These are phyloP conservation scores for Scheffersomyces lignicola DNA, from an alignment of 1,139 yeast species.

Conservation along the genomic window DNA sequence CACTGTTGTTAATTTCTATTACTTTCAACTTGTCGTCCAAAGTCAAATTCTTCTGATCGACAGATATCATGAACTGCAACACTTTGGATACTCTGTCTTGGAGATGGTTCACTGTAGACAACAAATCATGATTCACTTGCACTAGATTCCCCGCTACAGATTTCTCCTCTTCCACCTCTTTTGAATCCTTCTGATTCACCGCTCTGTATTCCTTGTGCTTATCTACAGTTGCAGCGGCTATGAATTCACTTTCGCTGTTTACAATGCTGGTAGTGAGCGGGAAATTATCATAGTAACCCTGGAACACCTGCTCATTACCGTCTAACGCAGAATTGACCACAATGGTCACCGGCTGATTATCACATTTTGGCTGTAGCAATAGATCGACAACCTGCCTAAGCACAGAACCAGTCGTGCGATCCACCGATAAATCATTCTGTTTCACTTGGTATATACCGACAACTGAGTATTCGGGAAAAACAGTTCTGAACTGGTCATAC, in stretches of 20 bases:
- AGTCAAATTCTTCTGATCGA: neutral
- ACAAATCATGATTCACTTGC: conserved; percentile 13
- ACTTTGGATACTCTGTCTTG: conserved; percentile 20
- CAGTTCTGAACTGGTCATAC: conserved; percentile 26
- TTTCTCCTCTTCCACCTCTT: conserved; percentile 8
- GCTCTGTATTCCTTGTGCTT: conserved; percentile 23
- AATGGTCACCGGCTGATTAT: conserved; percentile 8
- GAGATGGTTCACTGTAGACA: conserved; percentile 22
- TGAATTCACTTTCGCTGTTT: conserved; percentile 24
- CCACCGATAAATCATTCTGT: conserved; percentile 5
- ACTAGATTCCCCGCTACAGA: conserved; percentile 11
- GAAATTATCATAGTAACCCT: conserved; percentile 7
- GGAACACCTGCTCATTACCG: conserved; percentile 6
- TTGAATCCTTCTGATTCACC: conserved; percentile 1
- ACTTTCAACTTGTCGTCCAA: neutral
- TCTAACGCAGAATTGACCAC: conserved; percentile 4
- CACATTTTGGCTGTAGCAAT: conserved; percentile 4
- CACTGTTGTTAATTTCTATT: conserved; percentile 21
- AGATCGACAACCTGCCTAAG: conserved; percentile 7
- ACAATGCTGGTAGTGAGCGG: conserved; percentile 15
- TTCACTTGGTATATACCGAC: conserved; percentile 31
- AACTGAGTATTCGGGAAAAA: conserved; percentile 25
- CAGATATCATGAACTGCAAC: conserved; percentile 16
- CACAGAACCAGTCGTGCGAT: conserved; percentile 12
- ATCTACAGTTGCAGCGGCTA: conserved; percentile 27